Percentiles rank a stretch among this genome's conserved stretches.
phyloP scores from a whole-genome alignment of 768 basidiomycete genomes.

The Mycena kentingensis region DNA sequence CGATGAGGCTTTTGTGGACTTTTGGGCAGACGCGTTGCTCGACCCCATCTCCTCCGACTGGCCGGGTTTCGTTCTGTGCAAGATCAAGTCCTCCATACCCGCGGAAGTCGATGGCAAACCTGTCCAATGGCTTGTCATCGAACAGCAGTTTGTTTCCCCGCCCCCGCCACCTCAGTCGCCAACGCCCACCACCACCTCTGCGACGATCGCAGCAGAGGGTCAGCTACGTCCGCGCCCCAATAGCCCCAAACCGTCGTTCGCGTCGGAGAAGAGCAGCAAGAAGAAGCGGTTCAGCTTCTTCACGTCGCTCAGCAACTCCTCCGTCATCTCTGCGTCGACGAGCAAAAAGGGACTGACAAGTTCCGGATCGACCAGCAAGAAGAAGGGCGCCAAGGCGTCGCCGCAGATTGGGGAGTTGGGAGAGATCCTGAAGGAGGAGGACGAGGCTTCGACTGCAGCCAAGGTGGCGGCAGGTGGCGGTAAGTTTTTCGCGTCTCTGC shows the following conservation, averaged over 20 bases:
- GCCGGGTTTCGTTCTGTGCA: constrained; percentile 73
- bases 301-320: constrained; percentile 36
- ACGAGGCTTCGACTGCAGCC: constrained; percentile 17
- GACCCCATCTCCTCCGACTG: constrained; percentile 66
- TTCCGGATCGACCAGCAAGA: constrained; percentile 39
- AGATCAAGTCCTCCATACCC: constrained; percentile 50
- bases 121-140: constrained; percentile 68
- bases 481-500: not conserved
- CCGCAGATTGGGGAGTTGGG: constrained; percentile 70
- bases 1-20: constrained; percentile 83
- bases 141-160: constrained; percentile 54
- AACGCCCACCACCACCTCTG: constrained; percentile 13
- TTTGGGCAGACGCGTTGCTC: constrained; percentile 74
- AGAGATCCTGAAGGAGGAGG: constrained; percentile 62
- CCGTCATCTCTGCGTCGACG: constrained; percentile 33
- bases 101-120: constrained; percentile 39
- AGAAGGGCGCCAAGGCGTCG: constrained; percentile 32
- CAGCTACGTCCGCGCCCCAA: constrained; percentile 34
- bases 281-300: constrained; percentile 71
- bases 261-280: constrained; percentile 50
- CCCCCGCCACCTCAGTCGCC: constrained; percentile 31
- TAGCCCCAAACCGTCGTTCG: constrained; percentile 47
- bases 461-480: not conserved
- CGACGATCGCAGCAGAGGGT: too few relatives aligned
- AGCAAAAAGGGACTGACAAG: constrained; percentile 31